A percentile compares a stretch with the other conserved stretches of the same genome.
phyloP scores from a whole-genome alignment of 2,329 filamentous ascomycete genomes.

The Byssothecium circinans region DNA sequence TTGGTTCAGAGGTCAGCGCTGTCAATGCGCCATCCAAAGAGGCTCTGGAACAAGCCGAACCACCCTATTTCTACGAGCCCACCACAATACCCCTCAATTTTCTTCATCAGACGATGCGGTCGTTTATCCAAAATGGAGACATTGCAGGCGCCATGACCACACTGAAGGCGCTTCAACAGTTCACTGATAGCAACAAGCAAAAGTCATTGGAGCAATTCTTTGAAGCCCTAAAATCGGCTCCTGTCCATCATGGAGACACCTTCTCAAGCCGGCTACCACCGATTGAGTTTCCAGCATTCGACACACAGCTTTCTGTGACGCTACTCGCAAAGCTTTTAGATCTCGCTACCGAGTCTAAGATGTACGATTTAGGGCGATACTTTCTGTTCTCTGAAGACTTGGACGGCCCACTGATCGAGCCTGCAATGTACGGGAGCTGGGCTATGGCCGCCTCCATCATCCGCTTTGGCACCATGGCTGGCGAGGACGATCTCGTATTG shows the following conservation, averaged over 20 bases:
- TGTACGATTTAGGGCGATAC: conserved; percentile 56
- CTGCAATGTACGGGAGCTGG: conserved; percentile 49
- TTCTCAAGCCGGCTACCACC: conserved; percentile 31
- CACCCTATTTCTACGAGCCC: conserved; percentile 49
- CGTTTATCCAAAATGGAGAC: conserved; percentile 44
- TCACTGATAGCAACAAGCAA: conserved; percentile 49
- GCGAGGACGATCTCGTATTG: conserved; percentile 46
- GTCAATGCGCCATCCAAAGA: conserved; percentile 37
- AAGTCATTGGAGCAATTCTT: conserved; percentile 49
- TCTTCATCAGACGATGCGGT: conserved; percentile 47
- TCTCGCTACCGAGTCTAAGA: conserved; percentile 49
- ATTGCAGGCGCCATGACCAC: conserved; percentile 43
- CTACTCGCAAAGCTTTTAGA: conserved; percentile 56
- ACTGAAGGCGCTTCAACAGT: conserved; percentile 42
- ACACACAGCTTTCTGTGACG: conserved; percentile 49
- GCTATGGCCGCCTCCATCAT: conserved; percentile 56
- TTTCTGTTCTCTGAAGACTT: conserved; percentile 56
- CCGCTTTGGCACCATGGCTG: conserved; percentile 56
- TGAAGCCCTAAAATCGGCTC: conserved; percentile 25
- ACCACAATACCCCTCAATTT: conserved; percentile 47
- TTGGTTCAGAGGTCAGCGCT: conserved; percentile 45
- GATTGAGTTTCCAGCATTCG: conserved; percentile 50
- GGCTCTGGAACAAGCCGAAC: conserved; percentile 15
- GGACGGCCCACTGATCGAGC: conserved; percentile 57
- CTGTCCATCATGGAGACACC: conserved; percentile 21